These are phyloP conservation scores for Actinomucor elegans DNA, from an alignment of 371 early-diverging fungal species.

Conservation along the genomic window DNA sequence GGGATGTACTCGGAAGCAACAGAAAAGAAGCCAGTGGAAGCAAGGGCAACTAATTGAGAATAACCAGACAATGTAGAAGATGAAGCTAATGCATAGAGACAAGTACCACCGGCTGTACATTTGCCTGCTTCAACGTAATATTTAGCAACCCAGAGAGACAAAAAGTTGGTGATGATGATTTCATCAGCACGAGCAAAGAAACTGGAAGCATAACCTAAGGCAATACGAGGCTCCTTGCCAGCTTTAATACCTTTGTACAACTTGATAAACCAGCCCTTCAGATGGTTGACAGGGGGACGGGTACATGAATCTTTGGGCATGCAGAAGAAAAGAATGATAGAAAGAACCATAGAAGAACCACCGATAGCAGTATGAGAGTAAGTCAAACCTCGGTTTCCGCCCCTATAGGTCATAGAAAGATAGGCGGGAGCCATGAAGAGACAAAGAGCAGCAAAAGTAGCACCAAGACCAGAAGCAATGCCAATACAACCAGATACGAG, in stretches of 20 bases:
- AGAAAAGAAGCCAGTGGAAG: slow-evolving; percentile 69
- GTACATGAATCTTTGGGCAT: slow-evolving; percentile 32
- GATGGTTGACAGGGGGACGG: slow-evolving; percentile 10
- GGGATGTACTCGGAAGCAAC: slow-evolving; percentile 43
- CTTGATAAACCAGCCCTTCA: slow-evolving; percentile 3
- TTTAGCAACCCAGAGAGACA: slow-evolving; percentile 75
- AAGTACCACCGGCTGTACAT: slow-evolving; percentile 42
- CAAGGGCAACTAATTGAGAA: slow-evolving; percentile 70
- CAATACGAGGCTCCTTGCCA: slow-evolving; percentile 57
- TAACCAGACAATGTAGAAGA: slow-evolving; percentile 68
- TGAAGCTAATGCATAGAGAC: slow-evolving; percentile 45
- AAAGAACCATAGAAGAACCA: slow-evolving; percentile 33
- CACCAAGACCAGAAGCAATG: slow-evolving; percentile 54
- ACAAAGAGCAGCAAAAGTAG: slow-evolving; percentile 46
- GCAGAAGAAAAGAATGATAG: slow-evolving; percentile 31
- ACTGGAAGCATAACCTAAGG: slow-evolving; percentile 59
- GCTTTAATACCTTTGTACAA: slow-evolving; percentile 35
- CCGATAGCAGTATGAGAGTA: slow-evolving; percentile 42
- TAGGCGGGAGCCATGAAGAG: slow-evolving; percentile 45
- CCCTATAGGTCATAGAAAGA: slow-evolving; percentile 14
- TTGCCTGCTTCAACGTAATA: slow-evolving; percentile 57
- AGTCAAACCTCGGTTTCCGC: slow-evolving; percentile 25
- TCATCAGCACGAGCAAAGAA: slow-evolving; percentile 79
- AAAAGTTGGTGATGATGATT: slow-evolving; percentile 69
- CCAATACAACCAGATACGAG: slow-evolving; percentile 54